phyloP scores from a whole-genome alignment of 106 monocot genomes.

The Amphibolis antarctica region DNA sequence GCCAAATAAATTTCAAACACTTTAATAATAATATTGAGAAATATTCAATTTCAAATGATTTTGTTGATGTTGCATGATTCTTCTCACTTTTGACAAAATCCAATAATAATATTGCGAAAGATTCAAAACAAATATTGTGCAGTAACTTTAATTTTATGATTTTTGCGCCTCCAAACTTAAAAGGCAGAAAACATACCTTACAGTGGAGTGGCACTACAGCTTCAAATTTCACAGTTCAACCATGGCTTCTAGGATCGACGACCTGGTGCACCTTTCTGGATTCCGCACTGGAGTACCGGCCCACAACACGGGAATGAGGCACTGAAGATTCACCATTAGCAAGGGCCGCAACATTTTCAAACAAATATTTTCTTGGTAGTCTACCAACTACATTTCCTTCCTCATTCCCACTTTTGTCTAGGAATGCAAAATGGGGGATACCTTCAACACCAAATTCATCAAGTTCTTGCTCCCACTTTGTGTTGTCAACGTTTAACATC shows the following conservation, averaged over 20 bases:
- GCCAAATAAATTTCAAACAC: no score
- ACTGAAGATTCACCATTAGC: conserved; percentile 61
- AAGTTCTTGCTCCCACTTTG: conserved; percentile 97
- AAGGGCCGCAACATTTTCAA: conserved; percentile 79
- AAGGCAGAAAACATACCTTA: no score
- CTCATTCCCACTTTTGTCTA: conserved; percentile 81
- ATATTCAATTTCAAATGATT: no score
- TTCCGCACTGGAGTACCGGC: conserved; percentile 66
- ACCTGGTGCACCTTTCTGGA: conserved; percentile 62
- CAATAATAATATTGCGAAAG: no score
- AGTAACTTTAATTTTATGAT: no score
- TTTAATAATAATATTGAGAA: no score
- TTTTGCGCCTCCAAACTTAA: no score
- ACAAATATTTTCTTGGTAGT: conserved; percentile 66
- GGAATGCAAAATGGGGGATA: conserved; percentile 92
- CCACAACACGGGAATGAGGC: conserved; percentile 70
- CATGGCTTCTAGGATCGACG: conserved; percentile 86
- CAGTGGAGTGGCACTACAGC: no score
- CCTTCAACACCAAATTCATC: conserved; percentile 99
- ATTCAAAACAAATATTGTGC: no score
- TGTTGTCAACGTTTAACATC: conserved; percentile 93
- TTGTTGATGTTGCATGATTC: no score
- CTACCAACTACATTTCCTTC: conserved; percentile 83
- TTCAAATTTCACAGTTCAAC: conserved; percentile 14
- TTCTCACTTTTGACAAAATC: no score